Base-by-base conservation (phyloP, 352 stramenopile species). In the Phytophthora pluvialis region DNA sequence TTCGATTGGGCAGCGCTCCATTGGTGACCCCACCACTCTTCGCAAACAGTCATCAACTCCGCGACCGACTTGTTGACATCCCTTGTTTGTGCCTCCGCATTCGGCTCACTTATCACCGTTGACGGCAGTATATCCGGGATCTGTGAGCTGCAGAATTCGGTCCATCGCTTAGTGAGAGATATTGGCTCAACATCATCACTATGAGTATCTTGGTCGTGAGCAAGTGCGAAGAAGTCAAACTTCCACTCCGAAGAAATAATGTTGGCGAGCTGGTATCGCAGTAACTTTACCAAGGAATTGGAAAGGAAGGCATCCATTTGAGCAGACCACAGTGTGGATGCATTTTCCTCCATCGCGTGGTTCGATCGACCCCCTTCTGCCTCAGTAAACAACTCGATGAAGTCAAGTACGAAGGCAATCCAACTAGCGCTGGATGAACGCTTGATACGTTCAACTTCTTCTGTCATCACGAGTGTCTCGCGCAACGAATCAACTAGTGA, bases 211-310 rank as follows among this genome's bases (percentile, higher is more conserved):
- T 12, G 10, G 13, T 46, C 45, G n/a, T 40, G 9, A 47, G 40
- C 5, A 5, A 53, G 31, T 26, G 36, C 44, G 6, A 26, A 40
- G 13, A 80, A 80, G 4, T 64, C 44, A 49, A 90, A 75, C 18
- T 86, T 79, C 78, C 74, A 90, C 33, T 90, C 81, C 11, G 38
- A 43, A 28, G 57, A 62, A 35, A 78, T 70, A n/a, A 75, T 33
- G 33, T 52, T 57, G 5, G 49, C 64, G 11, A 86, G 45, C 8
- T 84, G 46, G n/a, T 59, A 51, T n/a, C 28, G 61, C 9, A 88
- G 38, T 15, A 83, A 48, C 31, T 57, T 44, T 21, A 61, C 32
- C 21, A 83, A 59, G 11, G 46, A 66, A 15, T 49, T 58, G 5
- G 61, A 64, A 43, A 65, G n/a, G 31, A 78, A 73, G 48, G n/a